Percentiles rank a stretch among this genome's conserved stretches.
Conservation (phyloP, 148 eudicot genomes). For the Limonium bicolor region DNA sequence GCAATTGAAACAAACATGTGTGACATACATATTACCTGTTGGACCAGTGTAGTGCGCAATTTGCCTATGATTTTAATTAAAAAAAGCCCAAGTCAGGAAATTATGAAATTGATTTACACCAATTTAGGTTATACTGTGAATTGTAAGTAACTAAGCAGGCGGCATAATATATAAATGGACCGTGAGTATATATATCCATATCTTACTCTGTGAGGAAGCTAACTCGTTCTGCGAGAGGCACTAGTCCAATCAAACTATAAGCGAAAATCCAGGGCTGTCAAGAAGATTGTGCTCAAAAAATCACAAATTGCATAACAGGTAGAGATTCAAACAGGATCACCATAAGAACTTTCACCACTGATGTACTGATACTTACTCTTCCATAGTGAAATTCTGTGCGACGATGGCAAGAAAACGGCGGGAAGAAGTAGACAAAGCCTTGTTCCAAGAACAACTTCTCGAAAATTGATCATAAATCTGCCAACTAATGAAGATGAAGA, state of each 20-base stretch:
- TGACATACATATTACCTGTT: conserved; percentile 32
- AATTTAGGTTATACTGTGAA: background rate
- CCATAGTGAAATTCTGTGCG: conserved; percentile 35
- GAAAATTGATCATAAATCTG: conserved; percentile 20
- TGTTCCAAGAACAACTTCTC: conserved; percentile 44
- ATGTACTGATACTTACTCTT: conserved; percentile 24
- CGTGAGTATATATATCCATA: too few relatives aligned
- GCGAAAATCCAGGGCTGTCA: conserved; percentile 59
- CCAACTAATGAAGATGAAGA: conserved; percentile 13
- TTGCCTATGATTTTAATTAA: conserved; percentile 32
- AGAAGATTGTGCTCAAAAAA: background rate
- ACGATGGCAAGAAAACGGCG: conserved; percentile 47
- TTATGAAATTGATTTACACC: background rate
- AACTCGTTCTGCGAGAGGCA: conserved; percentile 69
- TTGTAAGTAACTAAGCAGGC: too few relatives aligned
- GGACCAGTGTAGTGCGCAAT: conserved; percentile 65
- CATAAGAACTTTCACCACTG: background rate
- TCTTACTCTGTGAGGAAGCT: conserved; percentile 78
- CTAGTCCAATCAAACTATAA: conserved; percentile 56
- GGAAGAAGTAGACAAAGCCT: conserved; percentile 50
- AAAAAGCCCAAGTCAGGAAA: background rate
- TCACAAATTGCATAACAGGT: too few relatives aligned
- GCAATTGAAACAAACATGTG: background rate
- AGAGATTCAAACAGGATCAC: background rate
- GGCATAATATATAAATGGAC: too few relatives aligned